phyloP scores from a whole-genome alignment of 768 basidiomycete species.

The Boletus subparvulus region DNA sequence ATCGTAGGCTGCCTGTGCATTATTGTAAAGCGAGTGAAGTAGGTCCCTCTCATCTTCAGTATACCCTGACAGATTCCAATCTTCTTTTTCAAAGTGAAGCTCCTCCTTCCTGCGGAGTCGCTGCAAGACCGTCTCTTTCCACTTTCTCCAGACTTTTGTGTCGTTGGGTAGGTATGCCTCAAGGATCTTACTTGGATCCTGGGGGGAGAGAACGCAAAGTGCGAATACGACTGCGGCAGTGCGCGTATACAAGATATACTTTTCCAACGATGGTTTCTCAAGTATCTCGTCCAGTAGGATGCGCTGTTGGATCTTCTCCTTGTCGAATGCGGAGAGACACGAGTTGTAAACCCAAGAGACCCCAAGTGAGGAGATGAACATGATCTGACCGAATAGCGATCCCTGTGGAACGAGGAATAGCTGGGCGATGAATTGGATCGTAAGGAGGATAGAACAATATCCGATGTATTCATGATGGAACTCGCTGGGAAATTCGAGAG shows the following conservation, averaged over 20 bases:
- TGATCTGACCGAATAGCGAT: conserved; percentile 29
- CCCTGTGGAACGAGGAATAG: conserved; percentile 30
- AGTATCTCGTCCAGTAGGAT: conserved; percentile 4
- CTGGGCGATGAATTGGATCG: conserved; percentile 27
- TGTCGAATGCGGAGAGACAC: conserved; percentile 33
- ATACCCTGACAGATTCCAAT: conserved; percentile 2
- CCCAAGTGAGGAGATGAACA: conserved; percentile 28
- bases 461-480: conserved; percentile 4
- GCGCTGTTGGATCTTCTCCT: conserved; percentile 15
- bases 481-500: conserved; percentile 1
- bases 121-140: conserved; percentile 1
- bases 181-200: conserved; percentile 6
- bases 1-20: conserved; percentile 3
- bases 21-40: conserved; percentile 1
- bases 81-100: not conserved
- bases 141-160: conserved; percentile 8
- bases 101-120: not conserved
- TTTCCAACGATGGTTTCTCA: not conserved
- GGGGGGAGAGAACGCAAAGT: conserved; percentile 5
- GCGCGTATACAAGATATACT: conserved; percentile 3
- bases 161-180: conserved; percentile 9
- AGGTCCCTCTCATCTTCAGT: not conserved
- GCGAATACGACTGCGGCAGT: conserved; percentile 3
- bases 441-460: conserved; percentile 21
- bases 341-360: conserved; percentile 30